Evolutionary conservation across 2,329 filamentous ascomycete genomes (phyloP).

Genomic region (Fusarium sp.): DNA sequence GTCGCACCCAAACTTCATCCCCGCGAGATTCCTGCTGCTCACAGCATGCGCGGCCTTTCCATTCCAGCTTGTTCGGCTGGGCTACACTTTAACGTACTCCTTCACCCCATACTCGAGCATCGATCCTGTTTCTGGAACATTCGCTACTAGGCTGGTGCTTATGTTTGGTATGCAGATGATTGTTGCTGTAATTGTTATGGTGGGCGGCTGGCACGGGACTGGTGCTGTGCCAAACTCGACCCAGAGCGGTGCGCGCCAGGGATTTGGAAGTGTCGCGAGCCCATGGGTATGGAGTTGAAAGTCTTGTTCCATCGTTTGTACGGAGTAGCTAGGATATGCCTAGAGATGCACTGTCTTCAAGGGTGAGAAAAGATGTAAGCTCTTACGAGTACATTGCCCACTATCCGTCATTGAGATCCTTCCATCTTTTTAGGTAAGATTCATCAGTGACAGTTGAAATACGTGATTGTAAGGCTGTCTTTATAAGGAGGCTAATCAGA

Average conservation of each 20-base stretch:
- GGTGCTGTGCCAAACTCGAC: background rate
- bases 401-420: background rate
- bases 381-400: background rate
- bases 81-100: background rate
- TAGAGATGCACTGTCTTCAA: rapidly evolving
- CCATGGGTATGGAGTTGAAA: background rate
- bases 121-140: background rate
- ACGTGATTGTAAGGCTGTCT: background rate
- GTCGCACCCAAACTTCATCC: background rate
- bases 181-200: background rate
- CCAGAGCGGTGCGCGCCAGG: background rate
- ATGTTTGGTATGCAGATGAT: background rate
- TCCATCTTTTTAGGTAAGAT: background rate
- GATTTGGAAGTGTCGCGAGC: background rate
- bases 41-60: background rate
- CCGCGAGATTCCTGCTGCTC: background rate
- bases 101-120: background rate
- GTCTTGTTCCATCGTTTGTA: rapidly evolving
- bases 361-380: rapidly evolving
- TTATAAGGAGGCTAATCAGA: background rate
- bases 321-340: background rate
- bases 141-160: background rate
- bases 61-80: background rate
- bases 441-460: background rate
- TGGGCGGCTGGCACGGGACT: background rate